These are phyloP conservation scores for Daedaleopsis nitida DNA, from an alignment of 768 basidiomycete species.

Conservation along the genomic window DNA sequence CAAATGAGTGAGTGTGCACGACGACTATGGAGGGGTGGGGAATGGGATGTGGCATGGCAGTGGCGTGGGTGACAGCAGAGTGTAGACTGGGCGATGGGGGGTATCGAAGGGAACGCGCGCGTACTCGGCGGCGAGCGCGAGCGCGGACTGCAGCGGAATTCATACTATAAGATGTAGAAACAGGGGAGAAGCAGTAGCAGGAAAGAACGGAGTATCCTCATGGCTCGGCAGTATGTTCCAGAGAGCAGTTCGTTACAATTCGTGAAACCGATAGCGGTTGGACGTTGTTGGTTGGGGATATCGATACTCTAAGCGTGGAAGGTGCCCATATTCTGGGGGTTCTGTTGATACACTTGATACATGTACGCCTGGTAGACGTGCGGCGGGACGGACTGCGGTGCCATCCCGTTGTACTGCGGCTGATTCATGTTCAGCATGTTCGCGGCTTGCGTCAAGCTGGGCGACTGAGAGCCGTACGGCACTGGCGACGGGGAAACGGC, in stretches of 20 bases:
- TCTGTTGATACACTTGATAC: constrained; percentile 82
- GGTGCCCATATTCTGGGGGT: constrained; percentile 74
- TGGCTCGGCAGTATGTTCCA: constrained; percentile 23
- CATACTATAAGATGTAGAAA: constrained; percentile 18
- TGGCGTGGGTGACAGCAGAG: neutral
- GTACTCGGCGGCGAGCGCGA: neutral
- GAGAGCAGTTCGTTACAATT: constrained; percentile 24
- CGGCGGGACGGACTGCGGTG: constrained; percentile 58
- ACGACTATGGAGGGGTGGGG: constrained; percentile 16
- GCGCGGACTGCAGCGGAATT: constrained; percentile 10
- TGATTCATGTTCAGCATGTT: constrained; percentile 66
- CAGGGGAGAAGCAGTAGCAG: constrained; percentile 7
- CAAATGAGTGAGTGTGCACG: constrained; percentile 23
- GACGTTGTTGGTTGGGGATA: neutral
- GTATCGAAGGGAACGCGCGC: constrained; percentile 8
- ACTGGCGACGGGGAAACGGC: constrained; percentile 33
- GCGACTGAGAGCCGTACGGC: constrained; percentile 63
- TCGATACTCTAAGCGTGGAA: constrained; percentile 46
- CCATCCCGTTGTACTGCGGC: constrained; percentile 61
- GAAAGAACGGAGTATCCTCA: constrained; percentile 22
- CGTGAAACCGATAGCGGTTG: constrained; percentile 27
- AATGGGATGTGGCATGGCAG: constrained; percentile 9
- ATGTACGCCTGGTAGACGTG: constrained; percentile 81
- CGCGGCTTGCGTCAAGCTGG: constrained; percentile 57
- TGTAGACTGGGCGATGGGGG: constrained; percentile 7